Base-by-base conservation (phyloP, 2,329 filamentous ascomycete species). In the Aspergillus brasiliensis region DNA sequence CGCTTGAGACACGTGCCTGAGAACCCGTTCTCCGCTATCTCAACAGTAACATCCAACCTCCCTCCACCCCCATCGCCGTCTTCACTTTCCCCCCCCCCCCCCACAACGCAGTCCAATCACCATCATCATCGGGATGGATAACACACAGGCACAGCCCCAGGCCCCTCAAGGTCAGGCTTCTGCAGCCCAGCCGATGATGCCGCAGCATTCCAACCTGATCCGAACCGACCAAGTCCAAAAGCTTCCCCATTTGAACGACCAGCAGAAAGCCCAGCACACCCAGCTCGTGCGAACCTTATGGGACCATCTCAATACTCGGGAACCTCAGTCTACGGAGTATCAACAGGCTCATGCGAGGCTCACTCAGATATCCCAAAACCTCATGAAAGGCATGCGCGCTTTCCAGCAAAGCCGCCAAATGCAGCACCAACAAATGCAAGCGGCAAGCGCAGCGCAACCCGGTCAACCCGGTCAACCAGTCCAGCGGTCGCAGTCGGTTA, bases 181-280 rank as follows among this genome's bases (percentile, higher is more conserved):
- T 53, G 62, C 65, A 19, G 66, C 67, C 40, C 71, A 75, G 62
- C 69, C 70, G 46, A 73, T 74, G 65, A 62, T 66, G 51, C 69
- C 71, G 13, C 77, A 80, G 64, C 75, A 79, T 51, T 75, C 77
- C 5, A 77, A 78, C 56, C 69, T 83, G 51, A 83, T 85, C 65
- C 79, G 79, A 47, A 81, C 82, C 28, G 80, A 82, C 58, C 81
- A 84, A 61, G 82, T 86, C 54, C 78, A 81, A 61, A 79, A 78
- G 59, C 75, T 86, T 5, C 82, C 82, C 5, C 78, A 81, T 70
- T 75, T 88, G 28, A 81, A 74, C 61, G 82, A 84, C 8, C 74
- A 81, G 51, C 80, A 84, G 66, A 87, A 86, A 73, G 73, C 78
- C 47, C 81, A 84, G 64, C 86, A 86, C 67, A 82, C 82, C 59